phyloP scores from a whole-genome alignment of 176 grass and related monocot species.

The Eremochloa ophiuroides region DNA sequence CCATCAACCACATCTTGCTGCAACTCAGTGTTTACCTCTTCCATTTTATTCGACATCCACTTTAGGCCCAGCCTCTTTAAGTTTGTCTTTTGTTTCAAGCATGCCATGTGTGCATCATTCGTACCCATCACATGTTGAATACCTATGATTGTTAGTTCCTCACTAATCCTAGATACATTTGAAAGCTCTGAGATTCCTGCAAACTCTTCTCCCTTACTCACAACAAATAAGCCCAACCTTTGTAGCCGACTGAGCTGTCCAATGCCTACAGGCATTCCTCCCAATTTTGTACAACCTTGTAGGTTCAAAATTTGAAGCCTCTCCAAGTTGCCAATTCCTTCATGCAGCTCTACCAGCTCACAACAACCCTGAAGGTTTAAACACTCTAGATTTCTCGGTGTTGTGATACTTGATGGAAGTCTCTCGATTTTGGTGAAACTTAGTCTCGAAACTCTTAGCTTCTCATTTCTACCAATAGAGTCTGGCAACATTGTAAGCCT shows the following conservation, averaged over 20 bases:
- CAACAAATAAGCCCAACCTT: neutral
- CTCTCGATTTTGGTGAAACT: no score
- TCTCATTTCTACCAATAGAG: no score
- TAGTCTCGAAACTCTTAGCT: no score
- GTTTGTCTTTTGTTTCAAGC: neutral
- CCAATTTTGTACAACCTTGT: no score
- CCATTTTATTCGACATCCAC: fast-evolving
- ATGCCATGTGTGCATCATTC: no score
- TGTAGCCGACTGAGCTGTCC: neutral
- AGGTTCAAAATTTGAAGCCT: no score
- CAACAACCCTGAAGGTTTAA: no score
- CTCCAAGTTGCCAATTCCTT: neutral
- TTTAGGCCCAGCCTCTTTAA: neutral
- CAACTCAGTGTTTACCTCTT: no score
- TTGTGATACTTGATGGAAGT: neutral
- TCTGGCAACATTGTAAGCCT: no score
- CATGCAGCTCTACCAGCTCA: neutral
- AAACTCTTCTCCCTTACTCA: neutral
- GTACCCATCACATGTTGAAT: no score
- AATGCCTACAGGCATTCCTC: neutral
- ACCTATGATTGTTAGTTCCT: neutral
- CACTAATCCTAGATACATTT: neutral
- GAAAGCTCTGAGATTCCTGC: slow-evolving; percentile 4
- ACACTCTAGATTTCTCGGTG: neutral
- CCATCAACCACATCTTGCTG: no score